Base-by-base conservation (phyloP, 495 filamentous ascomycete species). In the Xylaria scruposa region DNA sequence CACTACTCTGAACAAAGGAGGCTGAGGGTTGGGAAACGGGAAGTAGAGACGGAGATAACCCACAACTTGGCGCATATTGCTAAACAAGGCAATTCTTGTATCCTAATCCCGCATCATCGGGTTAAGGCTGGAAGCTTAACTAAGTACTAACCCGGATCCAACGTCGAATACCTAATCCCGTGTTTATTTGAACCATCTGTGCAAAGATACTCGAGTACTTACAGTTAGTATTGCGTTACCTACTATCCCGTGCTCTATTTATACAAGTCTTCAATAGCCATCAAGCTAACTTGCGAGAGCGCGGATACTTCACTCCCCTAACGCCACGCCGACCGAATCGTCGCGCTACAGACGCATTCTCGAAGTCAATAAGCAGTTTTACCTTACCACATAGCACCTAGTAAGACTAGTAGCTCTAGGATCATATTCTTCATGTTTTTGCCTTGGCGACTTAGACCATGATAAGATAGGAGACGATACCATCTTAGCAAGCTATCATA, bases 111-210 rank as follows among this genome's bases (percentile, higher is more conserved):
- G 59, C 9, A 13, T 31, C 9, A 13, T 31, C 36, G 38, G 36
- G 12, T 44, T 44, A 63, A 63, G 36, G 7, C 26, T 17, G 10
- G 10, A 4, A 29, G 12, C 10, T 9, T 58, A 26, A 26, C 29
- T 59, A n/a, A n/a, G n/a, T n/a, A 15, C 24, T 63, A 63, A 63
- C 60, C 60, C 60, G 36, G 38, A 24, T 2, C 38, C 44, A 44
- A 63, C 3, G 38, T 29, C 36, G 44, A 10, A 33, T 63, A 63
- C 60, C 12, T 21, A 42, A n/a, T 19, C 2, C 0, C 12, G 31
- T 29, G 13, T 17, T 33, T 38, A 17, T 21, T 26, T 44, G 5
- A 24, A 4, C 60, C 19, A 29, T 29, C 0, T 63, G 33, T 36
- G n/a, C 8, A 38, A 33, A 36, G 31, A n/a, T 4, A n/a, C 24